These are phyloP conservation scores for Epichloe glyceriae DNA, from an alignment of 2,329 filamentous ascomycete species.

Conservation along the genomic window DNA sequence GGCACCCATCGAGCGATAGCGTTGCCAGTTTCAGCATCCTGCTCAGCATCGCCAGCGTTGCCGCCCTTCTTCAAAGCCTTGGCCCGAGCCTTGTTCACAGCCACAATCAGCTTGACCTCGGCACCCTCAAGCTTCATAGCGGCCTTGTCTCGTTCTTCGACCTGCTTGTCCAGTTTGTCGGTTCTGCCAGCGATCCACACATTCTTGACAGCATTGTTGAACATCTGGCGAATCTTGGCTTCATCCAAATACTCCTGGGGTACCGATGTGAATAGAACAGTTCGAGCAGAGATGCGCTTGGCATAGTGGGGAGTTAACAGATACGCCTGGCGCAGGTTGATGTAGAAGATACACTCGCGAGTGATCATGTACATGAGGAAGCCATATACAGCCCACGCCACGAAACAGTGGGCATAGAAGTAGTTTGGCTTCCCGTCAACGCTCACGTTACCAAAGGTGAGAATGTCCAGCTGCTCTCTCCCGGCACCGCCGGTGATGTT, in stretches of 20 bases:
- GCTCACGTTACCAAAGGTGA: constrained; percentile 26
- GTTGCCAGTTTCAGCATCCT: constrained; percentile 51
- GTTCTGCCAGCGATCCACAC: constrained; percentile 74
- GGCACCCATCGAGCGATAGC: constrained; percentile 55
- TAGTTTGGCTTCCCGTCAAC: constrained; percentile 46
- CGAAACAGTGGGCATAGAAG: constrained; percentile 68
- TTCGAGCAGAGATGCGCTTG: constrained; percentile 75
- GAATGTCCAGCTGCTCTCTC: constrained; percentile 45
- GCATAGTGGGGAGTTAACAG: constrained; percentile 74
- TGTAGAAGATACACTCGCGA: constrained; percentile 82
- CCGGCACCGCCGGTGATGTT: constrained; percentile 67
- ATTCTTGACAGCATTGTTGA: constrained; percentile 65
- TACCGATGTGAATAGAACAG: constrained; percentile 84
- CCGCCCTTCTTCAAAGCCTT: constrained; percentile 23
- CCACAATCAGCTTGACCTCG: constrained; percentile 68
- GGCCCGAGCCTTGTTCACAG: constrained; percentile 28
- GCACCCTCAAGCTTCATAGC: constrained; percentile 71
- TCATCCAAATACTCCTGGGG: constrained; percentile 65
- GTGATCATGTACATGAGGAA: constrained; percentile 87
- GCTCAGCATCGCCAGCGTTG: constrained; percentile 23
- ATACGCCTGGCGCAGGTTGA: constrained; percentile 89
- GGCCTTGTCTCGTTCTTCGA: constrained; percentile 61
- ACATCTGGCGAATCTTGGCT: constrained; percentile 59
- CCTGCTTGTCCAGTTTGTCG: constrained; percentile 60
- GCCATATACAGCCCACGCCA: constrained; percentile 72